Evolutionary conservation across 225 moss, liverwort and hornwort genomes (phyloP), one percentile per base, ranked within the genome.

Genomic region (Antitrichia curtipendula): DNA sequence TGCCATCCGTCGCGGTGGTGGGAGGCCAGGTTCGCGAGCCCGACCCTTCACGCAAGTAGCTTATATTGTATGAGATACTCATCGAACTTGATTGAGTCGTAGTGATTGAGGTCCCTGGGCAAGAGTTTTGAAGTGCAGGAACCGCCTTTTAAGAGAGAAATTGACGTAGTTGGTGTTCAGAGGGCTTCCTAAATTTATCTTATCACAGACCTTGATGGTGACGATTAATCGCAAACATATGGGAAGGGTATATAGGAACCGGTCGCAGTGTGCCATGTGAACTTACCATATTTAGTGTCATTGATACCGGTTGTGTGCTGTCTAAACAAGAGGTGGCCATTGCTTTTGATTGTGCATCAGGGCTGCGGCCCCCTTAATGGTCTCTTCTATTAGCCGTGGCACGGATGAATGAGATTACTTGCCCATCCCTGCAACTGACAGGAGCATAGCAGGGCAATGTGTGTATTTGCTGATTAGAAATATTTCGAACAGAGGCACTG

Each of bases 1-100:
- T 98, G 94, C 97, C 97, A 21, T 92, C 97, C 45, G 96, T 98
- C 75, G 97, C 96, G 40, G 97, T 98, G 57, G 97, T 98, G 47
- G 97, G 97, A 91, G 97, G 97, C 63, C 97, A 98, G 96, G 96
- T 96, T 50, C 38, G 85, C 56, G 36, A 83, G 64, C 41, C 28
- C 69, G 54, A 40, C 47, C 49, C 8, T 84, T 81, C 36, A 12
- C 36, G 7, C 57, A 47, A 25, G 43, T 47, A 60, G 59, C 58
- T 77, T 64, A 82, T 28, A 60, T 40, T 72, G 18, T 52, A 52
- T 40, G 36, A 52, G 38, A 40, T 81, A 21, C 70, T 70, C 38
- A 70, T 70, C 13, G 71, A 61, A 50, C 49, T 87, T 63, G 74
- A 87, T 82, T 53, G 63, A 82, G 57, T 75, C 10, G 29, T 38